These are phyloP conservation scores for Epichloe hybrida DNA, from an alignment of 2,329 filamentous ascomycete genomes.

Conservation along the genomic window DNA sequence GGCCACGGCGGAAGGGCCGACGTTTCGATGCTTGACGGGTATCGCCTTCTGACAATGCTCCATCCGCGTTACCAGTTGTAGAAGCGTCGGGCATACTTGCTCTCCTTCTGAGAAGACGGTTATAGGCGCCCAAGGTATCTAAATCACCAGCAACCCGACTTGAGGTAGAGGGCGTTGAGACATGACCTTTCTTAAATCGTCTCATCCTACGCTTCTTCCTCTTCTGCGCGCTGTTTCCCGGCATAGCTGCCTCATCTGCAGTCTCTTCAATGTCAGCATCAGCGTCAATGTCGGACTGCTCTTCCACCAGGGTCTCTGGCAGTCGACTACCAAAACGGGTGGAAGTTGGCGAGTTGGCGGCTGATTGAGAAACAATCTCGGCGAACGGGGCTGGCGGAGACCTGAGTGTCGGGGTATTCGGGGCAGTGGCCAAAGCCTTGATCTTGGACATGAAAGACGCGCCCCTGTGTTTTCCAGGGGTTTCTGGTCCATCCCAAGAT, in stretches of 20 bases:
- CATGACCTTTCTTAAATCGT: slow-evolving; percentile 37
- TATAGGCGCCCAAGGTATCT: slow-evolving; percentile 27
- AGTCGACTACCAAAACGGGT: slow-evolving; percentile 32
- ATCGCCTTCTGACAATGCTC: slow-evolving; percentile 63
- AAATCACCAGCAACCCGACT: slow-evolving; percentile 29
- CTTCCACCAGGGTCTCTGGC: slow-evolving; percentile 40
- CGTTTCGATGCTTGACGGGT: slow-evolving; percentile 47
- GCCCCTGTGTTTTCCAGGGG: slow-evolving; percentile 41
- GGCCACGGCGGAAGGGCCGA: slow-evolving; percentile 39
- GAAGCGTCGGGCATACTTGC: slow-evolving; percentile 50
- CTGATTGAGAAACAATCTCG: slow-evolving; percentile 26
- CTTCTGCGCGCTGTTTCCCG: slow-evolving; percentile 26
- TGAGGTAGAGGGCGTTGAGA: slow-evolving; percentile 55
- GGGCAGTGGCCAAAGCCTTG: slow-evolving; percentile 52
- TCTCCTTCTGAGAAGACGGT: slow-evolving; percentile 45
- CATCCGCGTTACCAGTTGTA: slow-evolving; percentile 33
- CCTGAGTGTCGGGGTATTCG: slow-evolving; percentile 33
- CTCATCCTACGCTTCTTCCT: slow-evolving; percentile 51
- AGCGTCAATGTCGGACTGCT: slow-evolving; percentile 30
- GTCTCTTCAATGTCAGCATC: slow-evolving; percentile 40
- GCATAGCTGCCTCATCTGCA: slow-evolving; percentile 55
- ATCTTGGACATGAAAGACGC: slow-evolving; percentile 66
- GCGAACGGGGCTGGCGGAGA: slow-evolving; percentile 18
- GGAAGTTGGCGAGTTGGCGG: slow-evolving; percentile 33
- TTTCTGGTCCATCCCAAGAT: slow-evolving; percentile 55